Evolutionary conservation across 2,329 filamentous ascomycete genomes (phyloP), one percentile per base, ranked within the genome.

Genomic region (Rhynchosporium graminicola): DNA sequence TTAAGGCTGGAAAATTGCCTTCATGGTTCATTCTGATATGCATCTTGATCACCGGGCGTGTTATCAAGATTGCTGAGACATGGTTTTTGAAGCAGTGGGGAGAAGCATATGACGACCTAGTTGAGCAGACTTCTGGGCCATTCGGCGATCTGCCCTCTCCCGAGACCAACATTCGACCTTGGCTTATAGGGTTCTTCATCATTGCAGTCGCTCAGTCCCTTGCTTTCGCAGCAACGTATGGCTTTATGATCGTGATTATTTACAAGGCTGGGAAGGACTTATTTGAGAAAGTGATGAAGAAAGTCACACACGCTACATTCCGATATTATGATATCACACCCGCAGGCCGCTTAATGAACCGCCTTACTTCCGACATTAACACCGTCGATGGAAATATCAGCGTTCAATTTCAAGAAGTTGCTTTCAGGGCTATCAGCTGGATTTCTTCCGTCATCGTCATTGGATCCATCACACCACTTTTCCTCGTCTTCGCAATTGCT

Each of bases 241-340:
- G 87, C 5, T 80, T 91, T 38, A 84, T 94, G 71, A 82, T 93
- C 12, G 78, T 88, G n/a, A 90, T 96, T 66, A 85, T 91, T 28
- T 93, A 95, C 73, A 83, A 84, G 38, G 91, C 92, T 0, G 91
- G 90, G 0, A 90, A 88, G 69, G 79, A 80, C 6, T 83, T 97
- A 56, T 97, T 97, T 76, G 80, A 80, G 64, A 81, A 85, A 45
- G 90, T 91, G 26, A 85, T 97, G 76, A 78, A 82, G 1, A 84
- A 83, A 57, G 90, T 97, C 56, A 89, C 88, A 72, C 84, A 87
- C 69, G 90, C 92, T 0, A 93, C 88, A 0, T 96, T 97, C 77
- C 86, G 92, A 0, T 97, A 93, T 75, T 95, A 96, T 77, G 93
- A 97, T 73, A 86, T 91, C 3, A 97, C 93, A 0, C 93, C 93